A percentile compares a stretch with the other conserved stretches of the same genome.
These are phyloP conservation scores for Phytophthora pini DNA, from an alignment of 352 stramenopile species.

Conservation along the genomic window DNA sequence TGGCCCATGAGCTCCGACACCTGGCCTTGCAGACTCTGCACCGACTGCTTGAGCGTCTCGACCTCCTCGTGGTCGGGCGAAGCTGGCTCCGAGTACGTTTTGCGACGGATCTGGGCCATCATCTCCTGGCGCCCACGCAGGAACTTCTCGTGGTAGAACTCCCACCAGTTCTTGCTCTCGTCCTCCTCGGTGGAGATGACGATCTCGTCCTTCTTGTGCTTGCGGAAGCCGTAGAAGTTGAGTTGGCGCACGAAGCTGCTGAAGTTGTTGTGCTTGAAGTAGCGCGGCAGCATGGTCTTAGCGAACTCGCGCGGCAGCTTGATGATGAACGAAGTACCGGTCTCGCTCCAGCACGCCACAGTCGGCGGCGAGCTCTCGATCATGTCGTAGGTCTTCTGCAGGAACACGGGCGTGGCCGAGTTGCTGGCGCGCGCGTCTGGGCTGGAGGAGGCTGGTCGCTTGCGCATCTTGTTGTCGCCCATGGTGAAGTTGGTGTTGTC, in stretches of 20 bases:
- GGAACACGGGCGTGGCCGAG: conserved; percentile 76
- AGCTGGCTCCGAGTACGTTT: conserved; percentile 87
- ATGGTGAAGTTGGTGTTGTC: conserved; percentile 21
- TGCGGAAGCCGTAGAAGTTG: conserved; percentile 95
- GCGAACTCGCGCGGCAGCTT: conserved; percentile 93
- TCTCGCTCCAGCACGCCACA: conserved; percentile 84
- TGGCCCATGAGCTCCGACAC: conserved; percentile 83
- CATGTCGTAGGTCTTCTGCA: conserved; percentile 95
- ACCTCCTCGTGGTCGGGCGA: conserved; percentile 81
- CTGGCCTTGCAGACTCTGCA: conserved; percentile 75
- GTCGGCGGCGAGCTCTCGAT: conserved; percentile 86
- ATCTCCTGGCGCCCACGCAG: conserved; percentile 84
- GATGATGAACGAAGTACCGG: conserved; percentile 90
- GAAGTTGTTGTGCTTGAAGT: conserved; percentile 97
- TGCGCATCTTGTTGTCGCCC: conserved; percentile 45
- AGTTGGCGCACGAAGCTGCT: conserved; percentile 93
- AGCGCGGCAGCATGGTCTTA: conserved; percentile 89
- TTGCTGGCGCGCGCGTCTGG: conserved; percentile 4
- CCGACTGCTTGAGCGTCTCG: conserved; percentile 77
- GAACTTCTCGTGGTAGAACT: conserved; percentile 94
- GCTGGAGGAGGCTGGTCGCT: conserved; percentile 24
- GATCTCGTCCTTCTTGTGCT: conserved; percentile 93
- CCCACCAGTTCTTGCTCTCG: conserved; percentile 90
- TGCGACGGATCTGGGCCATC: conserved; percentile 88
- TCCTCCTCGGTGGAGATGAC: conserved; percentile 78